Conservation (phyloP, 371 early-diverging fungal species). For the Umbelopsis sp. region DNA sequence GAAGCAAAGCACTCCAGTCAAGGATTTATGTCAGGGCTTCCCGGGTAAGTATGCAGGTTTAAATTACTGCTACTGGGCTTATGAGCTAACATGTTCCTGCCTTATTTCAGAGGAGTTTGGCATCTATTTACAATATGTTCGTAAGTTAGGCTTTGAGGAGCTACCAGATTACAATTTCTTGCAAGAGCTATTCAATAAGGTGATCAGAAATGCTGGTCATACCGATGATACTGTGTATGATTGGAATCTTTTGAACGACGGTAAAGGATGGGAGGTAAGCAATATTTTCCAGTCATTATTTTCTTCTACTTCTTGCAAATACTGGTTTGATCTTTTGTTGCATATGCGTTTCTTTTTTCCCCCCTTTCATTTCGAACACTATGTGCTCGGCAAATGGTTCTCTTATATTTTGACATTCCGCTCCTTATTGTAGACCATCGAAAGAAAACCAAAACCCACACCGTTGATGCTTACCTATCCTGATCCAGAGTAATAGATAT, state of each 20-base stretch:
- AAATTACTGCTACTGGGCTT: neutral
- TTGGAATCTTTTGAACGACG: constrained; percentile 83
- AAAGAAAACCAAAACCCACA: neutral
- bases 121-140: constrained; percentile 88
- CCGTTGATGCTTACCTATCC: constrained; percentile 18
- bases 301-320: neutral
- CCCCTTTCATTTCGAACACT: neutral
- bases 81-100: neutral
- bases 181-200: constrained; percentile 85
- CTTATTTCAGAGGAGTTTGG: constrained; percentile 79
- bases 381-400: neutral
- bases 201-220: constrained; percentile 70
- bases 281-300: neutral
- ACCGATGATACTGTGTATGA: constrained; percentile 90
- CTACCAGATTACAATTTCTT: constrained; percentile 94
- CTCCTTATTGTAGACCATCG: neutral
- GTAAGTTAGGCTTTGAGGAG: constrained; percentile 94
- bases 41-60: constrained; percentile 57
- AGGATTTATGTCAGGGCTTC: constrained; percentile 92
- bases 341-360: neutral
- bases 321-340: neutral
- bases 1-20: constrained; percentile 92
- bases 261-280: constrained; percentile 67
- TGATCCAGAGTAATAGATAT: constrained; percentile 8
- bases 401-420: neutral